Conservation (phyloP, 2,329 filamentous ascomycete genomes). For the Epichloe brachyelytri region DNA sequence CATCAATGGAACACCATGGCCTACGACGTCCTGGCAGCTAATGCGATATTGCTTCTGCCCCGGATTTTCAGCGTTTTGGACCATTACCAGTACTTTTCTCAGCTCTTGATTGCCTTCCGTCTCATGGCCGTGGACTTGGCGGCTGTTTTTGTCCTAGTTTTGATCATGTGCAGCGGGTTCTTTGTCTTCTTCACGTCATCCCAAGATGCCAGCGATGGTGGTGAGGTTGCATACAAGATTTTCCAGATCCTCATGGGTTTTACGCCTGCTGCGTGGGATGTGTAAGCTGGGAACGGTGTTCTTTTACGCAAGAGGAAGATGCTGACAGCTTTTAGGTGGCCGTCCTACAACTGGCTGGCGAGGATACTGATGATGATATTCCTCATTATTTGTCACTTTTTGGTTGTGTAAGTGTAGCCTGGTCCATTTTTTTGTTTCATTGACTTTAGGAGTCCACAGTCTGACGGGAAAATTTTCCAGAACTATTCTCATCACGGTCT, state of each 20-base stretch:
- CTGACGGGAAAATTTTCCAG: slow-evolving; percentile 18
- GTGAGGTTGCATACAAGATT: slow-evolving; percentile 72
- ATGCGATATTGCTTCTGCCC: slow-evolving; percentile 78
- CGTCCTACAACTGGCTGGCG: slow-evolving; percentile 64
- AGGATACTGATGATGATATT: slow-evolving; percentile 67
- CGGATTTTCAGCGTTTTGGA: slow-evolving; percentile 87
- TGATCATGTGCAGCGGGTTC: slow-evolving; percentile 86
- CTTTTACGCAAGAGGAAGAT: background rate
- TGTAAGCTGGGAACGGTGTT: slow-evolving; percentile 33
- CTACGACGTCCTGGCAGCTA: slow-evolving; percentile 87
- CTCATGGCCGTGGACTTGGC: slow-evolving; percentile 86
- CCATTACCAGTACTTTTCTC: slow-evolving; percentile 92
- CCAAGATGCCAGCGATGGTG: slow-evolving; percentile 54
- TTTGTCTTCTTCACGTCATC: slow-evolving; percentile 89
- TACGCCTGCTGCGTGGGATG: slow-evolving; percentile 86
- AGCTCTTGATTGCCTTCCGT: slow-evolving; percentile 83
- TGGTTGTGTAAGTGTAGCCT: slow-evolving; percentile 52
- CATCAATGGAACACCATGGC: slow-evolving; percentile 69
- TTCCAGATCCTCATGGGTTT: slow-evolving; percentile 96
- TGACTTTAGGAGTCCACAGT: background rate
- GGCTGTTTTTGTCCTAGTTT: slow-evolving; percentile 70
- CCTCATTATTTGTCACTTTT: slow-evolving; percentile 87
- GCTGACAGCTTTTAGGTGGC: slow-evolving; percentile 35
- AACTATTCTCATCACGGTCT: slow-evolving; percentile 87
- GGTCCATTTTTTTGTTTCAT: too few relatives aligned